Conservation (phyloP, 441 rosid species). For the Syzygium malaccense region DNA sequence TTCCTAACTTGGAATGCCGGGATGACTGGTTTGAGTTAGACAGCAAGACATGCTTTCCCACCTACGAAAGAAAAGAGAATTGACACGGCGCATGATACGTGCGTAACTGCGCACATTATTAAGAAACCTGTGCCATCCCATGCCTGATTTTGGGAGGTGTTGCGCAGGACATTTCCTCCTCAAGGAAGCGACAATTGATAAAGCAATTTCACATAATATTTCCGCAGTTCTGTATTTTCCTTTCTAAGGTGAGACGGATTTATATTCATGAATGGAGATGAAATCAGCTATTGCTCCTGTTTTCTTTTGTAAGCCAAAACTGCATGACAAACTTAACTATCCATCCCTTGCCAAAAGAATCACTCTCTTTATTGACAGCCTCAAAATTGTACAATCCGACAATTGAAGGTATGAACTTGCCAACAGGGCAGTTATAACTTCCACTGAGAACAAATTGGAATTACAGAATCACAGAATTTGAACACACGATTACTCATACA, state of each 20-base stretch:
- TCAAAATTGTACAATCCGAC: conserved; percentile 18
- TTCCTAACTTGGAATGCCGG: not conserved
- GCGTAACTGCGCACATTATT: not conserved
- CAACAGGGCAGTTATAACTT: conserved; percentile 17
- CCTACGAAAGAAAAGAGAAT: not conserved
- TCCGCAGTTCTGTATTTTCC: not conserved
- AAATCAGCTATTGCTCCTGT: not conserved
- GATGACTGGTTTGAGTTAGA: not conserved
- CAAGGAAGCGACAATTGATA: not conserved
- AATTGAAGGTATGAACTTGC: conserved; percentile 7
- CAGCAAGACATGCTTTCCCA: not conserved
- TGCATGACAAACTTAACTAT: not conserved
- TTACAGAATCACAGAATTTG: not conserved
- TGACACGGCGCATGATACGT: not conserved
- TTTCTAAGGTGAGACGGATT: not conserved
- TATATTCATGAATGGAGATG: not conserved
- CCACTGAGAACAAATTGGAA: conserved; percentile 9
- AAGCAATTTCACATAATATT: not conserved
- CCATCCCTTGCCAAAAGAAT: not conserved
- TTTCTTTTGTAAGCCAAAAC: not conserved
- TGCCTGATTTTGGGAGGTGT: not conserved
- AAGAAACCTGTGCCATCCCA: not conserved
- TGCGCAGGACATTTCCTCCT: not conserved
- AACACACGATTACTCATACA: conserved; percentile 19
- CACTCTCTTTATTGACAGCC: conserved; percentile 23